These are phyloP conservation scores for Adiantum capillusveneris DNA, from an alignment of 75 land plant species.

Conservation along the genomic window DNA sequence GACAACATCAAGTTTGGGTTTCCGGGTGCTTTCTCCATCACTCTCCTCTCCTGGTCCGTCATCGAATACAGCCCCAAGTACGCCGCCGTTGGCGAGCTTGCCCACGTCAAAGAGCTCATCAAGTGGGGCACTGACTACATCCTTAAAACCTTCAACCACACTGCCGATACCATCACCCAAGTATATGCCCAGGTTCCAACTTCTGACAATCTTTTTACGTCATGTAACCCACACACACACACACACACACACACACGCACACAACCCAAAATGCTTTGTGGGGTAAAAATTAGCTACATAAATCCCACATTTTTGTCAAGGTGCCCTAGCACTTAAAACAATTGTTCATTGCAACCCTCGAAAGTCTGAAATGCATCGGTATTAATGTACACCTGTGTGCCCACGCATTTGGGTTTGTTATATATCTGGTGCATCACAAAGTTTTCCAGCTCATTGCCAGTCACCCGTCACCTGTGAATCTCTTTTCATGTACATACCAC, in stretches of 20 bases:
- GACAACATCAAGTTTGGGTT: conserved; percentile 90
- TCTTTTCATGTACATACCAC: too few species aligned
- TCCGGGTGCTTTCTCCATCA: conserved; percentile 77
- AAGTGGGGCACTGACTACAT: conserved; percentile 93
- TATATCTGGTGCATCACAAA: too few species aligned
- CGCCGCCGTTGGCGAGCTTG: conserved; percentile 74
- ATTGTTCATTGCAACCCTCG: too few species aligned
- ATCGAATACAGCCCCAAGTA: conserved; percentile 86
- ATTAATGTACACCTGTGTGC: too few species aligned
- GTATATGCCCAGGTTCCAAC: conserved; percentile 46
- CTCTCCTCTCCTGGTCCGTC: conserved; percentile 92
- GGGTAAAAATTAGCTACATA: too few species aligned
- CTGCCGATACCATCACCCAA: conserved; percentile 48
- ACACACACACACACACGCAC: background rate
- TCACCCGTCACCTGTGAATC: too few species aligned
- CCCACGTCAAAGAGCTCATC: conserved; percentile 71
- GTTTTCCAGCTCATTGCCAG: too few species aligned
- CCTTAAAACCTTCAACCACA: conserved; percentile 77
- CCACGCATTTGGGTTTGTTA: too few species aligned
- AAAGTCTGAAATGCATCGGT: too few species aligned
- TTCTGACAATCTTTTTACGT: too few species aligned
- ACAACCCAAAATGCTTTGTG: background rate
- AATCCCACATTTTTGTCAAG: too few species aligned
- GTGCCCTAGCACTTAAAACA: too few species aligned
- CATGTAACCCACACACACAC: background rate